These are phyloP conservation scores for Boletus rubropictus DNA, from an alignment of 768 basidiomycete genomes.

Conservation along the genomic window DNA sequence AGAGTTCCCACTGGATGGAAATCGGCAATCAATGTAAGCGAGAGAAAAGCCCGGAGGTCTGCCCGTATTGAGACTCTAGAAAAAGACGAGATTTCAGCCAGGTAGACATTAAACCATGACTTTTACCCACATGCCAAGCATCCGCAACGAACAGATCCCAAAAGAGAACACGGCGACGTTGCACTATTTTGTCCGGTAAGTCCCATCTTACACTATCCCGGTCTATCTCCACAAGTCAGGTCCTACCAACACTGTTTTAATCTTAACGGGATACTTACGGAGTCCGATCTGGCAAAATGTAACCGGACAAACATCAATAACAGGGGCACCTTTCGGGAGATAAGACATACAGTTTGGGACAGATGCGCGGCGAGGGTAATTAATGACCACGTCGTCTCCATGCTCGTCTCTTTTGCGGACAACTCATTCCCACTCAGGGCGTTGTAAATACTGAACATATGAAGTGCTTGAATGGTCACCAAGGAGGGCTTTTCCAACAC, in stretches of 20 bases:
- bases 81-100: constrained; percentile 8
- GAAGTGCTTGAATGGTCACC: constrained; percentile 64
- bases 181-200: constrained; percentile 55
- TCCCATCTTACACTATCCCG: constrained; percentile 64
- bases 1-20: constrained; percentile 35
- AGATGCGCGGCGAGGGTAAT: constrained; percentile 61
- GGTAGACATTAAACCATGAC: neutral
- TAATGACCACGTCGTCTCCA: constrained; percentile 68
- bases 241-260: neutral
- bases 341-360: constrained; percentile 51
- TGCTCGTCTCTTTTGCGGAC: constrained; percentile 52
- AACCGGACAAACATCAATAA: constrained; percentile 11
- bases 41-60: constrained; percentile 65
- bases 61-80: constrained; percentile 62
- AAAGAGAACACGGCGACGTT: constrained; percentile 62
- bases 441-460: constrained; percentile 64
- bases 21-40: constrained; percentile 62
- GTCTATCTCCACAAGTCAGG: constrained; percentile 32
- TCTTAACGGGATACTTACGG: constrained; percentile 41
- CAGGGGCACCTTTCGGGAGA: neutral
- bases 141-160: constrained; percentile 77
- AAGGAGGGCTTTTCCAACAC: constrained; percentile 67
- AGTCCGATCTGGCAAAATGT: constrained; percentile 50
- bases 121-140: constrained; percentile 51
- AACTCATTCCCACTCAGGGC: constrained; percentile 63